Evolutionary conservation across 1,284 basidiomycete species (phyloP).

Genomic region (Ganoderma meredithae): DNA sequence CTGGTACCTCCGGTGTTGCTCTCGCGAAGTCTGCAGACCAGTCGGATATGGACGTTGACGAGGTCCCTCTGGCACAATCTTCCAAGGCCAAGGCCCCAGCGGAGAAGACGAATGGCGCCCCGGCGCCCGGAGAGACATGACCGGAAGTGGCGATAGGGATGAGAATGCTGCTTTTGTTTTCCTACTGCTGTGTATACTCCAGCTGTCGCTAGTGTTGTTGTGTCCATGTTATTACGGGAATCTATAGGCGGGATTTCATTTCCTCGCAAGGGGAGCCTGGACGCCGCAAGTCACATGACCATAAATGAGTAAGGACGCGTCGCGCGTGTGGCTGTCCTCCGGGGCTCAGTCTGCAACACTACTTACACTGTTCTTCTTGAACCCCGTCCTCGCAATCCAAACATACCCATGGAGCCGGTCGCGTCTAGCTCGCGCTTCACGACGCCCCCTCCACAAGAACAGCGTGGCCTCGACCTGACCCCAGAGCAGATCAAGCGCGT

Average conservation of each 20-base stretch:
- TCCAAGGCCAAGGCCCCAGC: slow-evolving; percentile 29
- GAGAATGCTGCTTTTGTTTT: not conserved
- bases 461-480: slow-evolving; percentile 40
- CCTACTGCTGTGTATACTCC: slow-evolving; percentile 9
- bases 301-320: slow-evolving; percentile 16
- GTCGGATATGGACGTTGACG: slow-evolving; percentile 46
- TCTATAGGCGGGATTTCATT: not conserved
- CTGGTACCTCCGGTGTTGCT: slow-evolving; percentile 37
- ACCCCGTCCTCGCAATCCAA: not conserved
- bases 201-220: slow-evolving; percentile 1
- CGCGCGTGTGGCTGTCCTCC: slow-evolving; percentile 13
- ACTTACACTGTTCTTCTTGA: not conserved
- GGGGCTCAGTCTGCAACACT: no score
- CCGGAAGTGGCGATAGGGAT: not conserved
- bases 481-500: slow-evolving; percentile 50
- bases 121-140: slow-evolving; percentile 15
- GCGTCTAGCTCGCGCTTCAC: slow-evolving; percentile 26
- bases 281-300: not conserved
- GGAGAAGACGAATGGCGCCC: slow-evolving; percentile 22
- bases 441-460: slow-evolving; percentile 40
- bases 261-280: no score
- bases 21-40: slow-evolving; percentile 30
- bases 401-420: slow-evolving; percentile 18
- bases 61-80: slow-evolving; percentile 29
- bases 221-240: not conserved